Evolutionary conservation across 106 monocot genomes (phyloP).

Genomic region (Dendrobium catenatum): DNA sequence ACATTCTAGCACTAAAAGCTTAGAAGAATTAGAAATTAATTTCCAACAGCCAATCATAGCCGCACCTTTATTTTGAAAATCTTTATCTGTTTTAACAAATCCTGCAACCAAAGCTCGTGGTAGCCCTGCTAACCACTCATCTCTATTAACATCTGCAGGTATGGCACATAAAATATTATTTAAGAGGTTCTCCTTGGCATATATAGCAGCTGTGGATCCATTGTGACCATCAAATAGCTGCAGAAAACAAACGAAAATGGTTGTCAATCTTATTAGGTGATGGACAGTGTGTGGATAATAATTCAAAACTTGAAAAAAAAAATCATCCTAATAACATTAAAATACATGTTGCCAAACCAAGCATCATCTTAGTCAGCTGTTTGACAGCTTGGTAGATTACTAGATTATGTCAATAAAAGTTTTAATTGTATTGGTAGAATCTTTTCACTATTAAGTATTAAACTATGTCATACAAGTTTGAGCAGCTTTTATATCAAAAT

Average conservation of each 20-base stretch:
- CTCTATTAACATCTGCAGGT: constrained; percentile 69
- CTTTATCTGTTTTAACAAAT: constrained; percentile 98
- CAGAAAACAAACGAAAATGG: constrained; percentile 1
- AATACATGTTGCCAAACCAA: background rate
- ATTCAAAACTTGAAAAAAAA: background rate
- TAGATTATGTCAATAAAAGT: background rate
- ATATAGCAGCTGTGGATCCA: constrained; percentile 84
- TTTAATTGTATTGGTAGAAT: too few species aligned
- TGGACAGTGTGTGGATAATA: background rate
- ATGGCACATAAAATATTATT: constrained; percentile 78
- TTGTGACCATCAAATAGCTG: constrained; percentile 98
- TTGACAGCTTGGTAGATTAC: background rate
- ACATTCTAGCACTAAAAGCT: background rate
- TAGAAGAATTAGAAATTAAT: background rate
- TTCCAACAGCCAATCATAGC: background rate
- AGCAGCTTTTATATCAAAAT: background rate
- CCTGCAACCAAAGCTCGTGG: constrained; percentile 91
- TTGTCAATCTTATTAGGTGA: background rate
- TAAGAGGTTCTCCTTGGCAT: constrained; percentile 71
- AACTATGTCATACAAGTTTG: too few species aligned
- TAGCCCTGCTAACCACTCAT: constrained; percentile 84
- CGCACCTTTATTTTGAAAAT: constrained; percentile 74
- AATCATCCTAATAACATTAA: background rate
- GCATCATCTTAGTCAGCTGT: background rate
- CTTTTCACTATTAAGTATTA: too few species aligned